Conservation (phyloP, 2,329 filamentous ascomycete genomes). For the Pseudofabraea citricarpa region DNA sequence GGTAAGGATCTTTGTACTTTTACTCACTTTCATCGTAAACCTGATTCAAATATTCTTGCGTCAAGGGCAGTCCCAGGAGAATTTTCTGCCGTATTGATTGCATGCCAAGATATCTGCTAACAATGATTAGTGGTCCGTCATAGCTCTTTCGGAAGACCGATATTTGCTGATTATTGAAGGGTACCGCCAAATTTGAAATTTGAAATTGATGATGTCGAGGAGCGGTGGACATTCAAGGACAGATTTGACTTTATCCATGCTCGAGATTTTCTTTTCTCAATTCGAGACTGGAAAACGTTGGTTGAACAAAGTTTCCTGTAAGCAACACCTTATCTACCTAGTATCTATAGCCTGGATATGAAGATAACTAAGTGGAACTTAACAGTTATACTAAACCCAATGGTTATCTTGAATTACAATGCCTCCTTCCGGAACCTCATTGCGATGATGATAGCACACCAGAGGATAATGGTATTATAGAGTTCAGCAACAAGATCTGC, state of each 20-base stretch:
- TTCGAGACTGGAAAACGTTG: constrained; percentile 4
- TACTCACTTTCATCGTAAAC: background rate
- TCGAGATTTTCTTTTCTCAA: constrained; percentile 2
- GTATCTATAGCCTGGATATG: too few relatives aligned
- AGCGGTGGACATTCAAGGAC: constrained; percentile 19
- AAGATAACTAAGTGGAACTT: too few relatives aligned
- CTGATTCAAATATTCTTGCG: background rate
- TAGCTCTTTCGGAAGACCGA: too few relatives aligned
- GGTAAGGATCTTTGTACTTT: background rate
- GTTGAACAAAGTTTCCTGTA: constrained; percentile 6
- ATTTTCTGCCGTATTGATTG: too few relatives aligned
- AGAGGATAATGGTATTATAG: background rate
- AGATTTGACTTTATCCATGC: constrained; percentile 1
- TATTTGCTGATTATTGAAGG: too few relatives aligned
- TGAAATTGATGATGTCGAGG: constrained; percentile 25
- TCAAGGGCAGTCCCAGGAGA: too few relatives aligned
- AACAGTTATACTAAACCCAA: constrained; percentile 15
- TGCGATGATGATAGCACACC: constrained; percentile 4
- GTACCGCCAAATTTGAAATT: constrained; percentile 20
- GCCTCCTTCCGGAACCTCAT: constrained; percentile 9
- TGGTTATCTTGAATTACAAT: constrained; percentile 27
- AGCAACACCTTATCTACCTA: too few relatives aligned
- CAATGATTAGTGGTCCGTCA: too few relatives aligned
- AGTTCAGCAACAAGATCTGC: background rate
- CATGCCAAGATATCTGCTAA: too few relatives aligned